Percentiles rank a stretch among this genome's conserved stretches.
Conservation (phyloP, 2,329 filamentous ascomycete genomes). For the Aspergillus unguis region DNA sequence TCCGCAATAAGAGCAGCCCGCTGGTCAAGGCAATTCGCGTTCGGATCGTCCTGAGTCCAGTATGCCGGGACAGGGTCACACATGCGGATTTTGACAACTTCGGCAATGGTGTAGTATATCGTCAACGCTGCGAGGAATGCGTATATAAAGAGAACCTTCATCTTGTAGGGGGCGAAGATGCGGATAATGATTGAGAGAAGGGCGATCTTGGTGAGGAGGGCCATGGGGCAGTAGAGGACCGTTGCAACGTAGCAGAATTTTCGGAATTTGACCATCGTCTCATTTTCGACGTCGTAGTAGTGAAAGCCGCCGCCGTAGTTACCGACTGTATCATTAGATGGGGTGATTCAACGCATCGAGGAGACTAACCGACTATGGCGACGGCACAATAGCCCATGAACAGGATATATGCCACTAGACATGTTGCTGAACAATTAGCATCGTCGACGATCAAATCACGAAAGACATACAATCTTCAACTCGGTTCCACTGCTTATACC, state of each 20-base stretch:
- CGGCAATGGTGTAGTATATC: slow-evolving; percentile 35
- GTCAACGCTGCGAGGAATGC: slow-evolving; percentile 32
- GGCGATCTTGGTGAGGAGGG: slow-evolving; percentile 37
- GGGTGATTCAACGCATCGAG: neutral
- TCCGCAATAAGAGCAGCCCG: slow-evolving; percentile 37
- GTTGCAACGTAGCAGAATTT: slow-evolving; percentile 39
- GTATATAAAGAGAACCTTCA: slow-evolving; percentile 35
- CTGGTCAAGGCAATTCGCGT: slow-evolving; percentile 36
- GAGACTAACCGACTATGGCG: slow-evolving; percentile 25
- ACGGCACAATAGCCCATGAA: slow-evolving; percentile 36
- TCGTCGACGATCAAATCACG: too few relatives aligned
- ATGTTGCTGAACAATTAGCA: neutral
- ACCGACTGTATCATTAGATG: slow-evolving; percentile 21
- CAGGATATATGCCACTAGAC: slow-evolving; percentile 16
- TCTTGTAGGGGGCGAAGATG: slow-evolving; percentile 37
- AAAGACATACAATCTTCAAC: slow-evolving; percentile 35
- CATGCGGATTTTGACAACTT: slow-evolving; percentile 39
- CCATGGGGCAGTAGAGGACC: slow-evolving; percentile 41
- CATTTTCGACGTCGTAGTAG: slow-evolving; percentile 22
- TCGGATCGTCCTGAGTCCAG: slow-evolving; percentile 25
- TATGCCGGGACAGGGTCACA: slow-evolving; percentile 37
- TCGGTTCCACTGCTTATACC: slow-evolving; percentile 29
- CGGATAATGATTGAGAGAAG: slow-evolving; percentile 38
- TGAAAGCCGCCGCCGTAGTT: slow-evolving; percentile 37
- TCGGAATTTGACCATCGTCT: slow-evolving; percentile 23